A percentile compares a stretch with the other conserved stretches of the same genome.
Evolutionary conservation across 2,329 filamentous ascomycete species (phyloP).

Genomic region (Ophiostoma montium): DNA sequence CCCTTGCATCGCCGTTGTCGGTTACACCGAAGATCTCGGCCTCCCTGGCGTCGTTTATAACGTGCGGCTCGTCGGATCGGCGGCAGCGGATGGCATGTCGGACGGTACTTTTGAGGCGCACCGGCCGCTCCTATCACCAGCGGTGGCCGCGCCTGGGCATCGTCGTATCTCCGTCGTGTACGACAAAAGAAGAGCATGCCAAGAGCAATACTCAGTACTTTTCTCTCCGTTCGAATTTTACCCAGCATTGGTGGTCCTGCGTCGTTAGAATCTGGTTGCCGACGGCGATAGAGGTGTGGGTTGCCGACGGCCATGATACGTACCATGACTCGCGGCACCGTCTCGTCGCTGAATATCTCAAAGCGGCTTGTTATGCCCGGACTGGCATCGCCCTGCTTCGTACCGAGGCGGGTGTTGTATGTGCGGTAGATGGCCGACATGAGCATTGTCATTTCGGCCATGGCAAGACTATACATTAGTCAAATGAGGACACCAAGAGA

Average conservation of each 20-base stretch:
- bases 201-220: not conserved
- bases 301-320: no score
- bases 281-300: no score
- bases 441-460: conserved; percentile 35
- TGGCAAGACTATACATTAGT: conserved; percentile 22
- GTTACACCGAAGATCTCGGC: no score
- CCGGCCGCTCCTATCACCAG: no score
- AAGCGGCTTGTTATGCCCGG: conserved; percentile 28
- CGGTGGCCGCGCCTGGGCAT: no score
- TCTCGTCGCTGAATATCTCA: conserved; percentile 26
- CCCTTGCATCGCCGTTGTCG: no score
- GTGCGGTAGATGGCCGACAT: conserved; percentile 28
- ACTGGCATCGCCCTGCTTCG: conserved; percentile 16
- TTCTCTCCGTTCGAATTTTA: conserved; percentile 7
- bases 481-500: not conserved
- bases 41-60: no score
- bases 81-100: no score
- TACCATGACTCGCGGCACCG: conserved; percentile 1
- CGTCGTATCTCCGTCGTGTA: no score
- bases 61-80: no score
- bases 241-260: conserved; percentile 15
- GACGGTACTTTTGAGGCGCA: no score
- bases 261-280: not conserved
- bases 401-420: conserved; percentile 23
- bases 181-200: not conserved